Conservation (phyloP, 306 rosid species). For the Lupinus albus region DNA sequence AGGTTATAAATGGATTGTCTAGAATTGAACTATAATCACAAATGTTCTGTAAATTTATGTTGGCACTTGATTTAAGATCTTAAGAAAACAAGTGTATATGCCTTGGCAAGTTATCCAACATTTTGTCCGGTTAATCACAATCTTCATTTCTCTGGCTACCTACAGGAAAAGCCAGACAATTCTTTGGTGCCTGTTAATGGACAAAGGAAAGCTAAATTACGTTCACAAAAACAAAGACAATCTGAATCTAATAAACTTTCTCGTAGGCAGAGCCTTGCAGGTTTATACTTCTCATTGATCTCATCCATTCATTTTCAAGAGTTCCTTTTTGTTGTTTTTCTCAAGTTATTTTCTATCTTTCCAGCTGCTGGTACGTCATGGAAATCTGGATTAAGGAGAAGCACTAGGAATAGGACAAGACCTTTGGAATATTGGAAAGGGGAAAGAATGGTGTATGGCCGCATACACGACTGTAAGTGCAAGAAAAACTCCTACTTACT, state of each 20-base stretch:
- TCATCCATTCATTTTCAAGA: conserved; percentile 28
- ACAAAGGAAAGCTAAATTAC: conserved; percentile 46
- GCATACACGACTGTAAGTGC: conserved; percentile 72
- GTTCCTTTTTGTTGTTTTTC: not conserved
- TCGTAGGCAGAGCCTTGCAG: conserved; percentile 74
- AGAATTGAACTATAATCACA: conserved; percentile 16
- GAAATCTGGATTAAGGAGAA: conserved; percentile 72
- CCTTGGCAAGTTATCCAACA: not conserved
- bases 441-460: conserved; percentile 74
- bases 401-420: conserved; percentile 79
- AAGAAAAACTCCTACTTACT: not conserved
- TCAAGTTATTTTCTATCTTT: conserved; percentile 28
- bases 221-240: conserved; percentile 7
- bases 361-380: conserved; percentile 71
- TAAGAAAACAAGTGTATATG: not conserved
- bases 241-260: conserved; percentile 35
- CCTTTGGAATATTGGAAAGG: conserved; percentile 95
- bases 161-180: conserved; percentile 36
- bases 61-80: not conserved
- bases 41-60: conserved; percentile 3
- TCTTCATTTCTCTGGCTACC: not conserved
- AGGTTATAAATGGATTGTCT: not conserved
- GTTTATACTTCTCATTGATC: conserved; percentile 44
- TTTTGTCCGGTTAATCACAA: conserved; percentile 1
- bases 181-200: conserved; percentile 37